These are phyloP conservation scores for Gardenia jasminoides DNA, from an alignment of 257 asterid genomes.

Conservation along the genomic window DNA sequence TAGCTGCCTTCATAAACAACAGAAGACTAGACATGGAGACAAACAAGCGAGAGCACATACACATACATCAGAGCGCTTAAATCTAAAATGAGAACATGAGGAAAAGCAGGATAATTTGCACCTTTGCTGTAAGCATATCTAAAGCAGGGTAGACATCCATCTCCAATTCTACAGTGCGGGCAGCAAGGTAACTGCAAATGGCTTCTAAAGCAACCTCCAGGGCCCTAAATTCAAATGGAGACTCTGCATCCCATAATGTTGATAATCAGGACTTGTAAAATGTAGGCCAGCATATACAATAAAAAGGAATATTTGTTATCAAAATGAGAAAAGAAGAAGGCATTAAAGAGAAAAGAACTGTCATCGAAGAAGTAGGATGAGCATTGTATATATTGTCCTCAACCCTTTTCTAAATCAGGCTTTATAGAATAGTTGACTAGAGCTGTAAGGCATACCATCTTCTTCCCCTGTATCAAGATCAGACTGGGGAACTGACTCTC, in stretches of 20 bases:
- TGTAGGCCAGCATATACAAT: background rate
- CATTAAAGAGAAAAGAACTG: constrained; percentile 10
- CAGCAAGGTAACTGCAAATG: constrained; percentile 50
- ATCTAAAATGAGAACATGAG: no score
- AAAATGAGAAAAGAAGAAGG: background rate
- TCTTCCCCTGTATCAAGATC: constrained; percentile 76
- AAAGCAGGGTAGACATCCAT: constrained; percentile 89
- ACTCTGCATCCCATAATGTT: constrained; percentile 45
- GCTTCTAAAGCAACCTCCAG: constrained; percentile 60
- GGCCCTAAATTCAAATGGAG: constrained; percentile 90
- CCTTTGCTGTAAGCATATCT: constrained; percentile 93
- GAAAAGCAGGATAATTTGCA: constrained; percentile 13
- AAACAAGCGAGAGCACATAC: background rate
- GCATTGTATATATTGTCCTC: no score
- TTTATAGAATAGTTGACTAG: background rate
- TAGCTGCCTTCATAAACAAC: background rate
- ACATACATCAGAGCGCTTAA: no score
- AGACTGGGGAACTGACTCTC: constrained; percentile 40
- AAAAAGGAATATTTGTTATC: background rate
- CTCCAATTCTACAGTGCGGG: constrained; percentile 80
- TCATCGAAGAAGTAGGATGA: constrained; percentile 7
- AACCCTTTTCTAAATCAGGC: background rate
- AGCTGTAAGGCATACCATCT: constrained; percentile 51
- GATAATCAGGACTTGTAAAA: constrained; percentile 16
- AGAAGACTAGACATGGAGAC: background rate